These are phyloP conservation scores for Danielia oregonensis DNA, from an alignment of 805 yeast species.

Conservation along the genomic window DNA sequence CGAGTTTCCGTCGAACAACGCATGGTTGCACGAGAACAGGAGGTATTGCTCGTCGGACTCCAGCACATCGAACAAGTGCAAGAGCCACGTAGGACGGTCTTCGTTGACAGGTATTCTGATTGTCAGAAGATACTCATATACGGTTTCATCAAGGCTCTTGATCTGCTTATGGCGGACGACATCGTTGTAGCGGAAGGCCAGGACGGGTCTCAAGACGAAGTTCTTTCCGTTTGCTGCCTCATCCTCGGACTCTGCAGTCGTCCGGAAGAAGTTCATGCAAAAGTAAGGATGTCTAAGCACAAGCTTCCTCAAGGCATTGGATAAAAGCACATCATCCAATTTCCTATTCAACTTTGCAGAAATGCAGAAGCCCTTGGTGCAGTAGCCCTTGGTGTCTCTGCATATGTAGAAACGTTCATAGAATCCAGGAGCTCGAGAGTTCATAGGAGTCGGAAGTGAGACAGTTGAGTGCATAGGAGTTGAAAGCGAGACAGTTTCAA, in stretches of 20 bases:
- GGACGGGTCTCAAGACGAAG: conserved; percentile 5
- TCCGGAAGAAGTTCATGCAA: conserved; percentile 9
- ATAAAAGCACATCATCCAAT: conserved; percentile 6
- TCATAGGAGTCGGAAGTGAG: too few species aligned
- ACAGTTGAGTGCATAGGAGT: too few species aligned
- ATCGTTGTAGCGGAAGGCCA: conserved; percentile 5
- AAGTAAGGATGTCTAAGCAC: conserved; percentile 6
- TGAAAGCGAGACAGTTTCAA: too few species aligned
- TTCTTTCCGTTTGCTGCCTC: conserved; percentile 6
- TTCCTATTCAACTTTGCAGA: conserved; percentile 4
- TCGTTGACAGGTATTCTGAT: conserved; percentile 6
- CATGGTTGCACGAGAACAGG: conserved; percentile 11
- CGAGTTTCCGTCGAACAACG: conserved; percentile 13
- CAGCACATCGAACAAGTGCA: conserved; percentile 2
- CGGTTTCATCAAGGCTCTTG: conserved; percentile 3
- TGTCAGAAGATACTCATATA: conserved; percentile 3
- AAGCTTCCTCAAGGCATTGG: conserved; percentile 11
- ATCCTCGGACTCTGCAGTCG: not conserved
- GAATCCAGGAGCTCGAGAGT: conserved; percentile 8
- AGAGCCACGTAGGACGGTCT: conserved; percentile 8
- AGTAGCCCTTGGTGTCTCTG: conserved; percentile 10
- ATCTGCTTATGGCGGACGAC: conserved; percentile 6
- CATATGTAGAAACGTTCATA: conserved; percentile 12
- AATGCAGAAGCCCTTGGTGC: conserved; percentile 11
- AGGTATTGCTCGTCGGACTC: conserved; percentile 5